phyloP scores from a whole-genome alignment of 2,329 filamentous ascomycete genomes.

The Herpotrichia juniperi region DNA sequence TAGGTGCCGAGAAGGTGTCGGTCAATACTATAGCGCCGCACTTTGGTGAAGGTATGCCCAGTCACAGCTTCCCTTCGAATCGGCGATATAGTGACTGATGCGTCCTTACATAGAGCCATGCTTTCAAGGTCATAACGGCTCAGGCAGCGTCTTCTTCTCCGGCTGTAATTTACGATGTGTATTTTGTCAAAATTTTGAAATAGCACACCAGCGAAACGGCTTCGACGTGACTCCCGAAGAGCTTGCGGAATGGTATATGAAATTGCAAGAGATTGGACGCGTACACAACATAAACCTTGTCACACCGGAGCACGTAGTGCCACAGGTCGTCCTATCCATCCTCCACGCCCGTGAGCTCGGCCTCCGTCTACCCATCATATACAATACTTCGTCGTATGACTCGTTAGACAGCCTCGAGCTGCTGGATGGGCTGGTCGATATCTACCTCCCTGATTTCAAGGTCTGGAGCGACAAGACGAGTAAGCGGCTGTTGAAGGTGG shows the following conservation, averaged over 20 bases:
- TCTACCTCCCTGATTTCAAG: conserved; percentile 90
- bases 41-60: conserved; percentile 67
- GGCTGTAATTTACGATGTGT: conserved; percentile 71
- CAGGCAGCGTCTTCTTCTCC: conserved; percentile 80
- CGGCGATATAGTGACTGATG: background rate
- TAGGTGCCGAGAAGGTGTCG: conserved; percentile 74
- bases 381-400: conserved; percentile 86
- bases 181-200: conserved; percentile 70
- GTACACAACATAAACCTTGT: conserved; percentile 93
- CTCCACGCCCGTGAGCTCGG: conserved; percentile 73
- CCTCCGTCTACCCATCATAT: conserved; percentile 74
- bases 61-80: conserved; percentile 37
- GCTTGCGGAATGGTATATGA: conserved; percentile 81
- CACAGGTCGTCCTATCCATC: conserved; percentile 79
- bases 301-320: conserved; percentile 85
- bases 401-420: conserved; percentile 73
- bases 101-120: conserved; percentile 66
- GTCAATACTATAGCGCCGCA: conserved; percentile 87
- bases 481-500: conserved; percentile 75
- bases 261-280: conserved; percentile 77
- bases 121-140: conserved; percentile 81
- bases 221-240: conserved; percentile 80
- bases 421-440: conserved; percentile 80
- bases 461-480: conserved; percentile 73
- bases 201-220: conserved; percentile 80